Evolutionary conservation across 768 basidiomycete species (phyloP).

Genomic region (Xerocomellus intermedius): DNA sequence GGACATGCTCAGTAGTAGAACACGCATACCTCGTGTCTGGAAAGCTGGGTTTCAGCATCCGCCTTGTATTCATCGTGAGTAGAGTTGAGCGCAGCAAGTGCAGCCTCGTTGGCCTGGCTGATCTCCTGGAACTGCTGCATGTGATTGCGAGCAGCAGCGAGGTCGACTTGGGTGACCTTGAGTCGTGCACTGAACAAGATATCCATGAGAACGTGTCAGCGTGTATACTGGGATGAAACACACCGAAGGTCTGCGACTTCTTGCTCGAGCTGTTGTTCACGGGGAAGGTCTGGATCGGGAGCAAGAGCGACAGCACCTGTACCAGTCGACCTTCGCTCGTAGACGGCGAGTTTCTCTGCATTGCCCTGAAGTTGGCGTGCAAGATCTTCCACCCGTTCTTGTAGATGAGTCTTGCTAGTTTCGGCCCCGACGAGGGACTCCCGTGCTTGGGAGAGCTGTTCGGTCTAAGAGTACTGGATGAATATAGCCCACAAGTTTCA

Average conservation of each 20-base stretch:
- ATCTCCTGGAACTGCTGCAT: constrained; percentile 87
- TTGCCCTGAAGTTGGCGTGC: constrained; percentile 67
- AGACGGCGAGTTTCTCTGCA: constrained; percentile 83
- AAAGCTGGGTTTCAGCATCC: constrained; percentile 66
- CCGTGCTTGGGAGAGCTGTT: constrained; percentile 65
- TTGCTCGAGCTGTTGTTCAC: constrained; percentile 77
- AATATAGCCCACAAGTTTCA: constrained; percentile 2
- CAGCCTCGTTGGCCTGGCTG: constrained; percentile 76
- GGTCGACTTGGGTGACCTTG: constrained; percentile 76
- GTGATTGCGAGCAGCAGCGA: constrained; percentile 66
- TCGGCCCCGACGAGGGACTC: constrained; percentile 71
- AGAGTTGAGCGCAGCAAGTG: constrained; percentile 62
- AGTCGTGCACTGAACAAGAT: constrained; percentile 55
- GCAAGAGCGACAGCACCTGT: constrained; percentile 31
- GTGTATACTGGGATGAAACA: constrained; percentile 12
- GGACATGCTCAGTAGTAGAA: too few relatives aligned
- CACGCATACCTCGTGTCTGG: constrained; percentile 59
- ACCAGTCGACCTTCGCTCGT: constrained; percentile 60
- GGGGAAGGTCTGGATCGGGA: constrained; percentile 48
- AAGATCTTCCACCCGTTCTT: constrained; percentile 53
- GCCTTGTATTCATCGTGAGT: constrained; percentile 82
- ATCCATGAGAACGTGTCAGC: background rate
- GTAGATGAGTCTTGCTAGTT: constrained; percentile 75
- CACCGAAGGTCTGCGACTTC: constrained; percentile 86
- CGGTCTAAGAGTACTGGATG: constrained; percentile 40